Conservation (phyloP, 73 alveolate genomes). For the Paramecium pentaurelia region DNA sequence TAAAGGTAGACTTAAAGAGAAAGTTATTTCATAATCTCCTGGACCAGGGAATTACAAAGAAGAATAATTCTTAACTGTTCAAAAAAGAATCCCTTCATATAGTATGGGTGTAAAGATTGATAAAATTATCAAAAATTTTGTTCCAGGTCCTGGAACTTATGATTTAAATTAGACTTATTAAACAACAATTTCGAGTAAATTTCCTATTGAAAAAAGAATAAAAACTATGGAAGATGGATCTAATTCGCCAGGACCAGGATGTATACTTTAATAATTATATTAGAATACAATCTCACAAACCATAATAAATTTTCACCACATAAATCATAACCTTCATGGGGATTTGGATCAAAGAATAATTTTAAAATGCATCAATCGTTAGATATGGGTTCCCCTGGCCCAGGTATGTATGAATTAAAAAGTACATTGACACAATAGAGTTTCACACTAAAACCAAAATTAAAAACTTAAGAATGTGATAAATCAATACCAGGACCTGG, state of each 20-base stretch:
- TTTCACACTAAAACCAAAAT: constrained; percentile 11
- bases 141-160: constrained; percentile 44
- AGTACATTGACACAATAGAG: neutral
- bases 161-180: neutral
- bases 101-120: constrained; percentile 21
- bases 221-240: neutral
- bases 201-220: neutral
- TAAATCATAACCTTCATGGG: neutral
- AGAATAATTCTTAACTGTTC: neutral
- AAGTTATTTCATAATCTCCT: constrained; percentile 8
- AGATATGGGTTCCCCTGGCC: neutral
- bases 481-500: constrained; percentile 32
- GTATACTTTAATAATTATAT: neutral
- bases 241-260: neutral
- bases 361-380: neutral
- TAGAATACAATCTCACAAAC: neutral
- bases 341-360: neutral
- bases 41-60: constrained; percentile 53
- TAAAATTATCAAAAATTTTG: neutral
- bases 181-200: neutral
- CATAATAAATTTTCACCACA: neutral
- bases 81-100: constrained; percentile 4
- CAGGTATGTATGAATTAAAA: neutral
- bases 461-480: neutral
- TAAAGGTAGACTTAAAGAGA: neutral